Evolutionary conservation across 2,329 filamentous ascomycete genomes (phyloP).

Genomic region (Exophiala phaeomuriformis): DNA sequence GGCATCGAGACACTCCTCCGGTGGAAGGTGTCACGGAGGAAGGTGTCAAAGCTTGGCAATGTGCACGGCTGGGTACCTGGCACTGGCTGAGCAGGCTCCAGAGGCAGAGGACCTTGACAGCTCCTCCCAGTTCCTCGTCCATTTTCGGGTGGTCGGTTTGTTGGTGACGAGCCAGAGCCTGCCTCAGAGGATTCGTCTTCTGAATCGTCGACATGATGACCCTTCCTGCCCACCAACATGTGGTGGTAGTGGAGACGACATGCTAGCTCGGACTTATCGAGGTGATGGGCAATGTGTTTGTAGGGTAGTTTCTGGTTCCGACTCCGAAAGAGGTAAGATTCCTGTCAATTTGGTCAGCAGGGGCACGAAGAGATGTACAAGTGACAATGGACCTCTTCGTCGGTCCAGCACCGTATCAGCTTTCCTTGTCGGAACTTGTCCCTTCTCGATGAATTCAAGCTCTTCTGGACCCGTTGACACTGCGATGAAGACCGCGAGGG

Average conservation of each 20-base stretch:
- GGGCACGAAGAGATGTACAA: too few species aligned
- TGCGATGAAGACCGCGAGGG: conserved; percentile 56
- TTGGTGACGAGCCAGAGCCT: conserved; percentile 4
- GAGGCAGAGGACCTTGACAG: neutral
- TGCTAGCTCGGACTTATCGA: conserved; percentile 82
- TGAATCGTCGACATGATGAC: conserved; percentile 12
- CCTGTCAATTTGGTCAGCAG: conserved; percentile 51
- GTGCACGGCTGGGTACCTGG: neutral
- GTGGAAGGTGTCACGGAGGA: conserved; percentile 17
- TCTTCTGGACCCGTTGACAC: conserved; percentile 64
- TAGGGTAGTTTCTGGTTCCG: conserved; percentile 84
- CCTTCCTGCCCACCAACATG: conserved; percentile 53
- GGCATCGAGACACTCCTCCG: conserved; percentile 16
- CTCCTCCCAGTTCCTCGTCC: neutral
- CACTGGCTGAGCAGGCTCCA: neutral
- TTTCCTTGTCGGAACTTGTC: conserved; percentile 22
- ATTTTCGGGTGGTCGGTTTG: conserved; percentile 1
- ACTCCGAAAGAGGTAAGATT: conserved; percentile 75
- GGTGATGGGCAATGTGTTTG: conserved; percentile 76
- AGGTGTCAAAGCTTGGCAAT: conserved; percentile 18
- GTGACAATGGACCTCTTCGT: conserved; percentile 87
- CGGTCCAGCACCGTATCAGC: conserved; percentile 63
- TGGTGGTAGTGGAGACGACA: conserved; percentile 85
- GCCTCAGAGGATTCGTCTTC: conserved; percentile 15
- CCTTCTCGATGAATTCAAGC: conserved; percentile 9